Conservation (phyloP, 1,284 basidiomycete species). For the Gymnopus androsaceus region DNA sequence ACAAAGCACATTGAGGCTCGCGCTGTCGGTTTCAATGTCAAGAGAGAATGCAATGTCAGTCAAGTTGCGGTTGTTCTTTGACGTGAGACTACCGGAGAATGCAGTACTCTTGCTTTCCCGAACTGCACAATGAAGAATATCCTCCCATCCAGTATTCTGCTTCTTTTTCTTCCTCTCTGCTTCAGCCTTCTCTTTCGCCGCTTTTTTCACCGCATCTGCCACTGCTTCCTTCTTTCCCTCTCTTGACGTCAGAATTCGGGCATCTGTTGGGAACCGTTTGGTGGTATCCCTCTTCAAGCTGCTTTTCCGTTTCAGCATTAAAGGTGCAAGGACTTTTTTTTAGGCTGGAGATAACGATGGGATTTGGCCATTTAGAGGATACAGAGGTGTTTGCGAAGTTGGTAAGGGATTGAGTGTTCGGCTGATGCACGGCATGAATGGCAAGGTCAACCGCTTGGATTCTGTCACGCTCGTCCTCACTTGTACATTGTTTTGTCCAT, state of each 20-base stretch:
- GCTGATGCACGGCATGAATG: too few species aligned
- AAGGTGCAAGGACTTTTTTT: neutral
- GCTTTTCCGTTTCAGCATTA: neutral
- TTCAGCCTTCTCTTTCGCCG: neutral
- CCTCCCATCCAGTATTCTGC: neutral
- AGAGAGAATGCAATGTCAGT: neutral
- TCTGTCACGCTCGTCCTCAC: too few species aligned
- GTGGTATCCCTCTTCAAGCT: neutral
- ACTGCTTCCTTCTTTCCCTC: neutral
- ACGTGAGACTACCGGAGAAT: neutral
- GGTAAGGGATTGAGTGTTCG: too few species aligned
- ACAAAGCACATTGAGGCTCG: neutral
- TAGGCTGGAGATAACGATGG: too few species aligned
- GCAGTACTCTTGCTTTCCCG: neutral
- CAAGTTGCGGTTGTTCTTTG: neutral
- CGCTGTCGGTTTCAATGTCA: neutral
- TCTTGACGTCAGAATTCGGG: conserved; percentile 2
- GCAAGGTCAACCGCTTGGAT: too few species aligned
- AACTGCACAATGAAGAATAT: neutral
- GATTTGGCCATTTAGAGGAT: too few species aligned
- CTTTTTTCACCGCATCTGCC: neutral
- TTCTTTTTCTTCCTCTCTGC: neutral
- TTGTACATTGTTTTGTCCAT: too few species aligned
- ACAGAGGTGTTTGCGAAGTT: too few species aligned
- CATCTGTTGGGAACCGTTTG: neutral